Evolutionary conservation across 106 monocot genomes (phyloP).

Genomic region (Allium fistulosum): DNA sequence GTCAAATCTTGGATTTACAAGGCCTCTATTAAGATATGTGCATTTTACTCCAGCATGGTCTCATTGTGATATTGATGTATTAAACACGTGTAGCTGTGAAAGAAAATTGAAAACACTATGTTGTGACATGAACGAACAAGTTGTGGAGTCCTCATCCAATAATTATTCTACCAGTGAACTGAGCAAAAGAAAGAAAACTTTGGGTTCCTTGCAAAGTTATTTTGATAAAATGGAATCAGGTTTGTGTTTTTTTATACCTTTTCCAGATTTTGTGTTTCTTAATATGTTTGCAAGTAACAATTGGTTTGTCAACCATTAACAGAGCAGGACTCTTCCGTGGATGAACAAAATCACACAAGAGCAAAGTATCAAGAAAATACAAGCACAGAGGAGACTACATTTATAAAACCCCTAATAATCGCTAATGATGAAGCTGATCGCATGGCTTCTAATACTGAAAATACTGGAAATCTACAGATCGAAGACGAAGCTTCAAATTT

Average conservation of each 20-base stretch:
- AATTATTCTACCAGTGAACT: constrained; percentile 6
- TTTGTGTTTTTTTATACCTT: neutral
- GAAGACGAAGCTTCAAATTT: constrained; percentile 52
- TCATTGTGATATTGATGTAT: neutral
- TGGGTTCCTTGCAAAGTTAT: constrained; percentile 34
- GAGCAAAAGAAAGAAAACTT: constrained; percentile 8
- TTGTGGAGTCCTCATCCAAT: neutral
- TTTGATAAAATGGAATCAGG: constrained; percentile 32
- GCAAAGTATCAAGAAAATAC: neutral
- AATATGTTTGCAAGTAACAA: neutral
- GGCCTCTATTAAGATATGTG: too few relatives aligned
- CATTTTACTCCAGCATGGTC: too few relatives aligned
- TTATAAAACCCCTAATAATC: neutral
- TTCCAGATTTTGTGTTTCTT: neutral
- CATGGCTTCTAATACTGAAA: constrained; percentile 13
- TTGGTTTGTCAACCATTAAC: constrained; percentile 1
- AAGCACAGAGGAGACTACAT: neutral
- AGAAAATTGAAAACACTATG: constrained; percentile 36
- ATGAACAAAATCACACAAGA: neutral
- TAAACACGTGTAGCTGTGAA: constrained; percentile 6
- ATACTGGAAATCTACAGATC: constrained; percentile 5
- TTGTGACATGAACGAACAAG: constrained; percentile 8
- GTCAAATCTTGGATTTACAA: too few relatives aligned
- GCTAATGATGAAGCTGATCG: constrained; percentile 10
- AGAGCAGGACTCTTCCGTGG: constrained; percentile 1